Conservation (phyloP, 306 rosid genomes). For the Gleditsia sinensis region DNA sequence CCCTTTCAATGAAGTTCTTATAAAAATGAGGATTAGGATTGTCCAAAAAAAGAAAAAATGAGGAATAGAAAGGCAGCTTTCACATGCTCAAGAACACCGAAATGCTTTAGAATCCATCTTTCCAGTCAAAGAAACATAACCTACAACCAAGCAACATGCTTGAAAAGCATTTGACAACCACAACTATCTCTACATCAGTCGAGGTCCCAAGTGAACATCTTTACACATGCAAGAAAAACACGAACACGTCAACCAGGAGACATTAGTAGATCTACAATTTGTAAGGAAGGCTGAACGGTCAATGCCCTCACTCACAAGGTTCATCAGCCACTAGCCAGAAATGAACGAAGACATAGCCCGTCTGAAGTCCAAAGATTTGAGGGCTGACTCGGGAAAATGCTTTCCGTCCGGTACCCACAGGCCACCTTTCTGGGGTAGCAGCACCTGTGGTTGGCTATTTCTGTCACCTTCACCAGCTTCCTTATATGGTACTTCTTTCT, state of each 20-base stretch:
- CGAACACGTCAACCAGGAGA: slow-evolving; percentile 29
- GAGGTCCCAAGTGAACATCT: slow-evolving; percentile 42
- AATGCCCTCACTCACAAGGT: background rate
- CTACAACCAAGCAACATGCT: slow-evolving; percentile 13
- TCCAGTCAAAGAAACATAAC: slow-evolving; percentile 18
- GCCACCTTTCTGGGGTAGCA: slow-evolving; percentile 66
- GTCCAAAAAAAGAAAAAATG: no score
- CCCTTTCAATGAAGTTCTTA: no score
- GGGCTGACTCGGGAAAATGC: slow-evolving; percentile 65
- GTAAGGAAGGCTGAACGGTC: background rate
- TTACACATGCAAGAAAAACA: slow-evolving; percentile 56
- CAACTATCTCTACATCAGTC: slow-evolving; percentile 47
- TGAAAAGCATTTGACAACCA: slow-evolving; percentile 32
- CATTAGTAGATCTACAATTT: slow-evolving; percentile 26
- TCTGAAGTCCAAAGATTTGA: slow-evolving; percentile 68
- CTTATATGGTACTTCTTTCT: slow-evolving; percentile 51
- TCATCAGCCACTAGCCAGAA: slow-evolving; percentile 52
- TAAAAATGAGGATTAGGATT: no score
- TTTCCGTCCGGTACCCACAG: slow-evolving; percentile 79
- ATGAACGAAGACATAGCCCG: slow-evolving; percentile 71
- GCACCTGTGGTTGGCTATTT: slow-evolving; percentile 51
- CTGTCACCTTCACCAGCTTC: slow-evolving; percentile 49
- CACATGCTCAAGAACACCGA: background rate
- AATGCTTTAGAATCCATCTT: background rate
- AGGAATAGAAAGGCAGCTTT: no score